Evolutionary conservation across 208 protist species (phyloP).

Genomic region (Trypanosomatidae sp.): DNA sequence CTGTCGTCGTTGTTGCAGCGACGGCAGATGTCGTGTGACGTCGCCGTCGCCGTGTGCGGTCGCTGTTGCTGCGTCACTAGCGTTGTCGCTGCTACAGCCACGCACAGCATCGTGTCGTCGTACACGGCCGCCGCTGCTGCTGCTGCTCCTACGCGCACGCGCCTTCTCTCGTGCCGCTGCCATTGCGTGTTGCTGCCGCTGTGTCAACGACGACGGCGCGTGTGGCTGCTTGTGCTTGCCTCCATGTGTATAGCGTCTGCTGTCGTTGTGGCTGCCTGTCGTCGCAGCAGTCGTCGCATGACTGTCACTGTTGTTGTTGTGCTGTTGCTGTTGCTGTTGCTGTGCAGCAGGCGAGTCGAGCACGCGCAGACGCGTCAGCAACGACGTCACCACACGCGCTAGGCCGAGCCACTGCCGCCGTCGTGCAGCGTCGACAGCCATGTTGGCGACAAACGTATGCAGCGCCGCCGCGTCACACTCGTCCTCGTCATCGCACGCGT

Average conservation of each 20-base stretch:
- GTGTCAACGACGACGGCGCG: too few species aligned
- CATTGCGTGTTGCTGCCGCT: too few species aligned
- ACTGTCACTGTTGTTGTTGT: conserved; percentile 1
- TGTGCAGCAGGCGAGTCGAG: conserved; percentile 15
- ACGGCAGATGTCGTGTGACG: too few species aligned
- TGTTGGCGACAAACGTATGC: conserved; percentile 17
- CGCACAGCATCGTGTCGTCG: too few species aligned
- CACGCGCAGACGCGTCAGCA: conserved; percentile 49
- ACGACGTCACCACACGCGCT: conserved; percentile 46
- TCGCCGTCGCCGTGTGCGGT: too few species aligned
- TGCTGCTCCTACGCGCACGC: too few species aligned
- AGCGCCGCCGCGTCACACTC: neutral
- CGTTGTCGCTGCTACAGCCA: too few species aligned
- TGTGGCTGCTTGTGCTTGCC: too few species aligned
- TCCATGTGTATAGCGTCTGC: neutral
- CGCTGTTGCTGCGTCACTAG: too few species aligned
- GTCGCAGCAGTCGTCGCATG: neutral
- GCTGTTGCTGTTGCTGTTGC: neutral
- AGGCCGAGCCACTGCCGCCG: conserved; percentile 42
- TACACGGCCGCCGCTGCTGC: too few species aligned
- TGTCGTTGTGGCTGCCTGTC: neutral
- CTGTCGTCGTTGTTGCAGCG: too few species aligned
- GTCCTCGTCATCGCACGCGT: neutral
- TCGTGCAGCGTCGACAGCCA: conserved; percentile 16
- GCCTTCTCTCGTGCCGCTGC: too few species aligned